These are phyloP conservation scores for Tricholoma furcatifolium DNA, from an alignment of 768 basidiomycete genomes.

Conservation along the genomic window DNA sequence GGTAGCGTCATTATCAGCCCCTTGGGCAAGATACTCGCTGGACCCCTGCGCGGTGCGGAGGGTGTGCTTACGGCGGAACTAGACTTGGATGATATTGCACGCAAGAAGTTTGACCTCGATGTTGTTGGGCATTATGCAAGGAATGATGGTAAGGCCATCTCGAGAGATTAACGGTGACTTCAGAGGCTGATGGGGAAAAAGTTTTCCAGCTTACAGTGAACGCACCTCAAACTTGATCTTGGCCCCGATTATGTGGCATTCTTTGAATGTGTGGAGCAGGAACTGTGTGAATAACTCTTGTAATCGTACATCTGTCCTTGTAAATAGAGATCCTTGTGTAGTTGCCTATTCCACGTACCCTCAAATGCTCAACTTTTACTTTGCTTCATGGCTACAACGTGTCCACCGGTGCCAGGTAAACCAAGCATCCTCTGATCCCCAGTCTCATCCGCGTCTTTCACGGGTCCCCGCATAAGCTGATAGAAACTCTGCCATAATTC, in stretches of 20 bases:
- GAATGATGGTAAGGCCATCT: constrained; percentile 43
- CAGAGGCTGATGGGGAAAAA: not conserved
- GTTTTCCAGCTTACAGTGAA: constrained; percentile 17
- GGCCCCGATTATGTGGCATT: too few relatives aligned
- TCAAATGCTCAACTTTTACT: constrained; percentile 14
- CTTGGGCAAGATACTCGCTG: constrained; percentile 55
- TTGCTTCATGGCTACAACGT: constrained; percentile 44
- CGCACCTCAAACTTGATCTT: constrained; percentile 3
- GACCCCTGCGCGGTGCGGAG: constrained; percentile 52
- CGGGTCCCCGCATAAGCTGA: constrained; percentile 64
- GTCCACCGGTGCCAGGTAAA: constrained; percentile 75
- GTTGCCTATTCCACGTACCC: too few relatives aligned
- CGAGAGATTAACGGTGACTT: not conserved
- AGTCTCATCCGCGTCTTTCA: constrained; percentile 30
- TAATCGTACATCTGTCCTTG: too few relatives aligned
- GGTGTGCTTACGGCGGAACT: constrained; percentile 56
- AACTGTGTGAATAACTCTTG: too few relatives aligned
- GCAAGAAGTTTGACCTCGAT: constrained; percentile 65
- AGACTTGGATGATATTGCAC: constrained; percentile 53
- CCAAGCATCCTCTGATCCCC: constrained; percentile 34
- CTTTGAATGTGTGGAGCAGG: too few relatives aligned
- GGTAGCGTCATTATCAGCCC: constrained; percentile 62
- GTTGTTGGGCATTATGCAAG: constrained; percentile 61
- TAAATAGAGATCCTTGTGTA: constrained; percentile 20
- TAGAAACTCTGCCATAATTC: constrained; percentile 82